Evolutionary conservation across 106 monocot species (phyloP), one percentile per base, ranked within the genome.

Genomic region (Apostasia shenzhenica): DNA sequence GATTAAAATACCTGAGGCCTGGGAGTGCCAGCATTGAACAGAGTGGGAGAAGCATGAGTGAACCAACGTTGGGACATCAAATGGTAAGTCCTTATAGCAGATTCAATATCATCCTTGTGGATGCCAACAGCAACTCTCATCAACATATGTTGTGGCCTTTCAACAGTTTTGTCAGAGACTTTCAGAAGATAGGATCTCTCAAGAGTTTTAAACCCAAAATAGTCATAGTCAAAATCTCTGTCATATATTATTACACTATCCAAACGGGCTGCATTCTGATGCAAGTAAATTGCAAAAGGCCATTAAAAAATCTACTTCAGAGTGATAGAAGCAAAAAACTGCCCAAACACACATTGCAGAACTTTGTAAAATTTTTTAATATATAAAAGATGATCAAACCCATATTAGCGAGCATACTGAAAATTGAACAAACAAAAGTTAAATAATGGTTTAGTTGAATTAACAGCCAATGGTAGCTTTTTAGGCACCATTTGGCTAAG

Each of bases 1-100:
- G 40, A 26, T 55, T 41, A 60, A n/a, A 48, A 8, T 63, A 97
- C 97, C 68, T 97, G 97, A 69, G 92, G 92, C 14, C 84, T 80
- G 8, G 97, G 79, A 45, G 97, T 97, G 63, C 97, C 97, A 42
- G 93, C 81, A 84, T 99, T 99, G 76, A 99, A 99, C 3, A 99
- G 68, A 2, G 97, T 97, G 14, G 97, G 97, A 0, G 97, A 92
- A 47, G 97, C 97, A 83, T 97, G 97, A 45, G 92, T 92, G 55
- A 97, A 97, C 97, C 97, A 97, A 2, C 97, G 78, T 50, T 97
- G 97, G 40, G 97, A 97, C 97, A 97, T 92, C 76, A 97, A 37
- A 78, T 92, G 92, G 62, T 97, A 97, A 11, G 97, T 97, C 55
- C 48, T 81, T 41, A 97, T 75, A 44, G 52, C 92, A 73, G 97